These are phyloP conservation scores for Plectosphaerella cucumerina DNA, from an alignment of 2,329 filamentous ascomycete genomes.

Conservation along the genomic window DNA sequence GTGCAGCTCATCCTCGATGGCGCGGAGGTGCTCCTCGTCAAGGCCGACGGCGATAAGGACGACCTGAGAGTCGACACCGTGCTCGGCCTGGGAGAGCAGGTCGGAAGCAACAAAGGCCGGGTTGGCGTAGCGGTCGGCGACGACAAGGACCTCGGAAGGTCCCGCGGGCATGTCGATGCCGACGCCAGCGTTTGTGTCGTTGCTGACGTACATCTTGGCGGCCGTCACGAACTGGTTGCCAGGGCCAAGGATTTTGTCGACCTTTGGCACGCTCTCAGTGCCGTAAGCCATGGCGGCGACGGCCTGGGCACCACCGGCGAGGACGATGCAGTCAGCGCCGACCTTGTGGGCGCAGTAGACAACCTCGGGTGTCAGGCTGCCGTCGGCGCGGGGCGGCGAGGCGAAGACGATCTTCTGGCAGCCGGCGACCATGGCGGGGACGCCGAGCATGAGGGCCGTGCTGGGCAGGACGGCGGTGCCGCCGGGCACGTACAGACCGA, in stretches of 20 bases:
- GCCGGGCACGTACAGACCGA: conserved; percentile 94
- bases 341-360: conserved; percentile 97
- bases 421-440: conserved; percentile 94
- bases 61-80: conserved; percentile 94
- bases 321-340: conserved; percentile 90
- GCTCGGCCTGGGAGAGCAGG: conserved; percentile 90
- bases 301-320: conserved; percentile 92
- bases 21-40: conserved; percentile 64
- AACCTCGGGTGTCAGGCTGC: conserved; percentile 90
- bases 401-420: conserved; percentile 94
- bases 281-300: conserved; percentile 97
- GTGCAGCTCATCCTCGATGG: conserved; percentile 90
- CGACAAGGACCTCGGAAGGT: conserved; percentile 92
- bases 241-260: conserved; percentile 97
- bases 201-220: conserved; percentile 96
- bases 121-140: conserved; percentile 83
- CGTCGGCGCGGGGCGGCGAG: conserved; percentile 84
- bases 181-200: conserved; percentile 92
- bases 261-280: conserved; percentile 89
- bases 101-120: conserved; percentile 95
- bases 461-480: conserved; percentile 96
- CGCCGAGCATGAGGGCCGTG: conserved; percentile 95
- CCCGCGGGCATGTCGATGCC: conserved; percentile 98
- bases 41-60: conserved; percentile 84
- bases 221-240: conserved; percentile 99